Conservation (phyloP, 306 rosid genomes). For the Purshia tridentata region DNA sequence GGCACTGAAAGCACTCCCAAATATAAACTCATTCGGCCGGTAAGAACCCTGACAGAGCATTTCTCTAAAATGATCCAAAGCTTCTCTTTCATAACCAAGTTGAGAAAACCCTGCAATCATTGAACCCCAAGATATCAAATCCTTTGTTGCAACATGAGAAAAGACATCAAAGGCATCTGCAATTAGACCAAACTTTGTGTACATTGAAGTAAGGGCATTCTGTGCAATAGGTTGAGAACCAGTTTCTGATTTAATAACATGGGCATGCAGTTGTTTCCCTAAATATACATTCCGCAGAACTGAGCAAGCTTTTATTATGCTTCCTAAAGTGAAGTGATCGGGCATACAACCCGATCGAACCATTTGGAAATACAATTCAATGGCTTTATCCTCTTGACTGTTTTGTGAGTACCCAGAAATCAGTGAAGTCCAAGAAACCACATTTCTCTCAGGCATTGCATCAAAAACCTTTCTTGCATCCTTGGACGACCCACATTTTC, state of each 20-base stretch:
- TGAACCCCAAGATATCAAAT: constrained; percentile 77
- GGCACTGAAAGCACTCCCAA: constrained; percentile 68
- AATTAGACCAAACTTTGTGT: constrained; percentile 53
- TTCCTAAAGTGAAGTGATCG: constrained; percentile 72
- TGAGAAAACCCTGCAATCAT: constrained; percentile 72
- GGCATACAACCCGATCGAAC: constrained; percentile 49
- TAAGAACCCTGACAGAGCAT: constrained; percentile 53
- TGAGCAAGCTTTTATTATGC: constrained; percentile 63
- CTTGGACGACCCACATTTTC: constrained; percentile 67
- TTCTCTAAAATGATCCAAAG: constrained; percentile 56
- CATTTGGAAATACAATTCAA: constrained; percentile 59
- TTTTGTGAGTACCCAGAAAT: constrained; percentile 66
- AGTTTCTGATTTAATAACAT: constrained; percentile 55
- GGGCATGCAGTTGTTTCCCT: constrained; percentile 66
- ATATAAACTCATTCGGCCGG: constrained; percentile 66
- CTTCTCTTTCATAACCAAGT: constrained; percentile 62
- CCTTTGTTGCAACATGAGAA: constrained; percentile 46
- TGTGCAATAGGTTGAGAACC: constrained; percentile 50
- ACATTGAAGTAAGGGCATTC: constrained; percentile 81
- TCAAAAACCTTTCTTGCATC: constrained; percentile 68
- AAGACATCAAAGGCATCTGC: constrained; percentile 54
- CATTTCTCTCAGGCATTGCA: constrained; percentile 57
- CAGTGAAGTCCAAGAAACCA: constrained; percentile 77
- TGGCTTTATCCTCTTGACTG: constrained; percentile 49
- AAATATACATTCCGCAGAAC: constrained; percentile 39